phyloP scores from a whole-genome alignment of 768 basidiomycete species.

The Serendipita sp. region DNA sequence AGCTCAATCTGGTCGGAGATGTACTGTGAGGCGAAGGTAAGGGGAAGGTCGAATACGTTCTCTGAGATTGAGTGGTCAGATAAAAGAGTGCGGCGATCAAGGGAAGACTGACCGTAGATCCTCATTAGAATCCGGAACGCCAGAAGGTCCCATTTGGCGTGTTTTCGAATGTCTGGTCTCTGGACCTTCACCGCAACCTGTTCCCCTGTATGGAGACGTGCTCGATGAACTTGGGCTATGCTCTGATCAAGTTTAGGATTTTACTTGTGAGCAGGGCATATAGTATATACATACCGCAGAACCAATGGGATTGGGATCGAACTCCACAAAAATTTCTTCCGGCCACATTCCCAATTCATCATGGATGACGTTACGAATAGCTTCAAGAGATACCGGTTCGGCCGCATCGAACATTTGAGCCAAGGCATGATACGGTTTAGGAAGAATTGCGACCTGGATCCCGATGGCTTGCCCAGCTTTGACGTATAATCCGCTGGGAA shows the following conservation, averaged over 20 bases:
- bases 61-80: neutral
- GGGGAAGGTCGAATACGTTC: neutral
- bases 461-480: constrained; percentile 55
- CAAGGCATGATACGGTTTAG: constrained; percentile 68
- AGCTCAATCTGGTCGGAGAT: constrained; percentile 7
- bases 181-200: constrained; percentile 92
- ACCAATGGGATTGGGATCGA: constrained; percentile 62
- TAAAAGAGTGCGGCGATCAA: neutral
- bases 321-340: constrained; percentile 59
- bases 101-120: constrained; percentile 14
- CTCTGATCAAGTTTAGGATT: constrained; percentile 20
- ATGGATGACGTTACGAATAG: constrained; percentile 48
- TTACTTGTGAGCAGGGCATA: neutral
- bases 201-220: constrained; percentile 33
- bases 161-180: constrained; percentile 73
- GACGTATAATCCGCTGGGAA: constrained; percentile 11
- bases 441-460: constrained; percentile 73
- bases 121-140: constrained; percentile 26
- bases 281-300: constrained; percentile 34
- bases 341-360: constrained; percentile 56
- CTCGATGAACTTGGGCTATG: constrained; percentile 84
- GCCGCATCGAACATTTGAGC: constrained; percentile 76
- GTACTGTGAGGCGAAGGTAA: constrained; percentile 7
- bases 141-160: constrained; percentile 72
- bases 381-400: constrained; percentile 62